Conservation (phyloP, 2,329 filamentous ascomycete species). For the Alternaria sp. region DNA sequence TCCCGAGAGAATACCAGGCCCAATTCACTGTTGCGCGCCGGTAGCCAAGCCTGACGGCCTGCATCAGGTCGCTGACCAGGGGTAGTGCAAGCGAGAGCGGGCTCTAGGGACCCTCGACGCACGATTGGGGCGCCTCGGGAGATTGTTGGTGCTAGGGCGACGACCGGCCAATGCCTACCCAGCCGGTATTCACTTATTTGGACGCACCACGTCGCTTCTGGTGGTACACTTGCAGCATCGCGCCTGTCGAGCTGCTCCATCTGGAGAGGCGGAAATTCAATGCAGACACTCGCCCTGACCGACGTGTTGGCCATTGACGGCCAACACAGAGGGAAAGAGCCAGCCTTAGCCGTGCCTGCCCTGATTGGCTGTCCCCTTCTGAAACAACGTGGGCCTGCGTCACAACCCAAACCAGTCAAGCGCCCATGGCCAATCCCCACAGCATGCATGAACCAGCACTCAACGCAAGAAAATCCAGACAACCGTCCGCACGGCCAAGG, state of each 20-base stretch:
- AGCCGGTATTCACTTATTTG: neutral
- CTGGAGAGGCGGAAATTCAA: slow-evolving; percentile 15
- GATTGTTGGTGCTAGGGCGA: slow-evolving; percentile 22
- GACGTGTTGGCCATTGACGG: neutral
- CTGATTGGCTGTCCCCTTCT: slow-evolving; percentile 26
- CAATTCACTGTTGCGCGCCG: slow-evolving; percentile 31
- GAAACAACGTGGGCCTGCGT: slow-evolving; percentile 28
- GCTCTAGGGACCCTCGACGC: slow-evolving; percentile 10
- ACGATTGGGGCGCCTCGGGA: slow-evolving; percentile 28
- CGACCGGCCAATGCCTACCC: neutral
- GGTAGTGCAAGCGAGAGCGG: slow-evolving; percentile 5
- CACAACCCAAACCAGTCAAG: slow-evolving; percentile 21
- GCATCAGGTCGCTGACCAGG: slow-evolving; percentile 3
- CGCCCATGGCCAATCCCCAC: slow-evolving; percentile 17
- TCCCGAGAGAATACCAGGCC: slow-evolving; percentile 38
- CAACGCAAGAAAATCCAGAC: slow-evolving; percentile 12
- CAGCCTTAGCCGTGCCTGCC: slow-evolving; percentile 8
- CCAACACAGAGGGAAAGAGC: slow-evolving; percentile 13
- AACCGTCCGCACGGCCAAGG: slow-evolving; percentile 15
- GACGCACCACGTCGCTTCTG: neutral
- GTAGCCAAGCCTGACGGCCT: slow-evolving; percentile 25
- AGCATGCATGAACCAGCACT: slow-evolving; percentile 28
- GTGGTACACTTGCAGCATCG: slow-evolving; percentile 6
- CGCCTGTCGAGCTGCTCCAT: slow-evolving; percentile 8
- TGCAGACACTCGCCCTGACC: slow-evolving; percentile 15